Evolutionary conservation across 306 rosid species (phyloP), one percentile per base, ranked within the genome.

Genomic region (Inga laurina): DNA sequence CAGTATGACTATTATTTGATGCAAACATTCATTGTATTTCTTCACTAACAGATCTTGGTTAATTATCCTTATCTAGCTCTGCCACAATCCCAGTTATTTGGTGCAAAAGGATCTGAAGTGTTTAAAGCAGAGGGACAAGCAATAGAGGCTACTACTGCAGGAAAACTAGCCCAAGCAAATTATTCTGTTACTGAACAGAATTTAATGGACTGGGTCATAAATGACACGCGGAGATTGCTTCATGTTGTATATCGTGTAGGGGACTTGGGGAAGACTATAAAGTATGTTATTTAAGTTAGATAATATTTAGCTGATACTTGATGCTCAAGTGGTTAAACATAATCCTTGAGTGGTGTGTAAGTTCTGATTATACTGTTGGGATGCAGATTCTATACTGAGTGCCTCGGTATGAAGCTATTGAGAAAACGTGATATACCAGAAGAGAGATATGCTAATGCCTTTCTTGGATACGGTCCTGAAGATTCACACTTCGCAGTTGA

Each of bases 381-480:
- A 19, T 69, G 30, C 49, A 69, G 74, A 45, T 69, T 69, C 74
- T 69, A 69, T 39, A 41, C 74, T 41, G 74, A 69, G 24, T 69
- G 74, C 82, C 91, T 92, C 59, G 97, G 97, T 76, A 96, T 91
- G 99, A 96, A 96, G 87, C 90, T 96, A 65, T 85, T 96, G 85
- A 87, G 98, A 83, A 91, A 87, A 73, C 93, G 97, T 35, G 98
- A 96, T 86, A 92, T 96, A 81, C 98, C 97, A 3, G 97, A 92
- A 87, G 99, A 96, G 64, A 88, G 90, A 87, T 96, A 96, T 84
- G 77, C 93, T 43, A 96, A 93, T 51, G 97, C 98, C 67, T 96
- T 96, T 86, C 98, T 96, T 84, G 98, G 98, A 84, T 96, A 90
- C 56, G 98, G 99, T 46, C 94, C 94, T 27, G 97, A 96, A 89